A percentile compares a stretch with the other conserved stretches of the same genome.
phyloP scores from a whole-genome alignment of 2,329 filamentous ascomycete species.

The Epichloe gansuensis region DNA sequence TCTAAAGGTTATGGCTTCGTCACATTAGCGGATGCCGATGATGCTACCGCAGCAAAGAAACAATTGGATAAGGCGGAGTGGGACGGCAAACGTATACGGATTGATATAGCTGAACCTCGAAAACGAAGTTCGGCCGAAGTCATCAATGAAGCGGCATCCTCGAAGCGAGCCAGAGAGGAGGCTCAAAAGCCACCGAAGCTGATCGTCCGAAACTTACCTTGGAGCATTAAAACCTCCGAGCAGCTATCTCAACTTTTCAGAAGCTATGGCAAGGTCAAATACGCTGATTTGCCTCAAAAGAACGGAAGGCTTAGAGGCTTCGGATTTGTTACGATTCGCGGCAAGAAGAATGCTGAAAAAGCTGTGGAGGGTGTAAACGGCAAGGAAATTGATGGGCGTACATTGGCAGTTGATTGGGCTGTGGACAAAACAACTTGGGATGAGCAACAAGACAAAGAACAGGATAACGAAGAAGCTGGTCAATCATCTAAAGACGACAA shows the following conservation, averaged over 20 bases:
- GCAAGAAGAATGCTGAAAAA: slow-evolving; percentile 80
- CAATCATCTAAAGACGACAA: slow-evolving; percentile 20
- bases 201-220: slow-evolving; percentile 88
- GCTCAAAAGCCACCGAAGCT: slow-evolving; percentile 57
- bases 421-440: slow-evolving; percentile 86
- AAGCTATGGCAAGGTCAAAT: slow-evolving; percentile 85
- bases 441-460: slow-evolving; percentile 36
- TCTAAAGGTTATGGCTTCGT: slow-evolving; percentile 95
- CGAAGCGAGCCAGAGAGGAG: slow-evolving; percentile 43
- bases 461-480: slow-evolving; percentile 22
- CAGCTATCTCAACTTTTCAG: slow-evolving; percentile 69
- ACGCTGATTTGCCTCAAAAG: slow-evolving; percentile 68
- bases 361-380: slow-evolving; percentile 79
- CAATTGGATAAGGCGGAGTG: slow-evolving; percentile 69
- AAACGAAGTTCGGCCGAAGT: slow-evolving; percentile 48
- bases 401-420: slow-evolving; percentile 90
- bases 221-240: slow-evolving; percentile 81
- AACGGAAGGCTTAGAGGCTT: slow-evolving; percentile 72
- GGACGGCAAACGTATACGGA: slow-evolving; percentile 66
- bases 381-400: slow-evolving; percentile 76
- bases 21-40: slow-evolving; percentile 86
- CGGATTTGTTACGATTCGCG: slow-evolving; percentile 80
- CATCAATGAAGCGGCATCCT: slow-evolving; percentile 24
- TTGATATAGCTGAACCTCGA: slow-evolving; percentile 80
- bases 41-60: slow-evolving; percentile 67